Base-by-base conservation (phyloP, 352 stramenopile species). In the Pythium sukuiense region DNA sequence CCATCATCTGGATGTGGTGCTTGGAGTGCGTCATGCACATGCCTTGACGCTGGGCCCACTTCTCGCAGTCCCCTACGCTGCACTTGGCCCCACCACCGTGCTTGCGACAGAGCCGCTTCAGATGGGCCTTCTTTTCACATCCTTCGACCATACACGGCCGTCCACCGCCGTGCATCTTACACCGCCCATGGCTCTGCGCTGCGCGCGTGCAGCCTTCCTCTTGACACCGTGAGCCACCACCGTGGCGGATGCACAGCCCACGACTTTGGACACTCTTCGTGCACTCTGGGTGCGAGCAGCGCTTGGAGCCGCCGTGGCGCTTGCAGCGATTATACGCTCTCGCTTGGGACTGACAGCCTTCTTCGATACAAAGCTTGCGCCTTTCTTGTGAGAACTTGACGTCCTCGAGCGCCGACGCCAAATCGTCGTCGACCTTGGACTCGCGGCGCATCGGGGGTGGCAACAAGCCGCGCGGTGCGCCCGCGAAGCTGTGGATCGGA, bases 11-110 rank as follows among this genome's bases (percentile, higher is more conserved):
- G 18, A 59, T 58, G n/a, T 70, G 53, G 43, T 81, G 71, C 73
- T 93, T 92, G 26, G 82, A 83, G 71, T 95, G 87, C 29, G 77
- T 92, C 80, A 95, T 92, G 72, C 87, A 95, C 85, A 92, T 90
- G 54, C 83, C 82, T 33, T 88, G 74, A 18, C 85, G 83, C 61
- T 95, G 87, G 4, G 85, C 85, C 87, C 87, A 95, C 68, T 95
- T 95, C 6, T 92, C 79, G 32, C 87, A 95, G 6, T 73, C 81
- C 8, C 62, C 8, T 3, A 88, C 49, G 52, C 68, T 80, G 69
- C 87, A 96, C 65, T 94, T 94, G 50, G 81, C 76, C 32, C 87
- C 87, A 3, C 87, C 87, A 48, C 87, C 87, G 71, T 96, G 87
- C 67, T 91, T 87, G 30, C 87, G 87, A 43, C 87, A 96, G 35